Conservation (phyloP, 148 eudicot genomes). For the Dysphania ambrosioides region DNA sequence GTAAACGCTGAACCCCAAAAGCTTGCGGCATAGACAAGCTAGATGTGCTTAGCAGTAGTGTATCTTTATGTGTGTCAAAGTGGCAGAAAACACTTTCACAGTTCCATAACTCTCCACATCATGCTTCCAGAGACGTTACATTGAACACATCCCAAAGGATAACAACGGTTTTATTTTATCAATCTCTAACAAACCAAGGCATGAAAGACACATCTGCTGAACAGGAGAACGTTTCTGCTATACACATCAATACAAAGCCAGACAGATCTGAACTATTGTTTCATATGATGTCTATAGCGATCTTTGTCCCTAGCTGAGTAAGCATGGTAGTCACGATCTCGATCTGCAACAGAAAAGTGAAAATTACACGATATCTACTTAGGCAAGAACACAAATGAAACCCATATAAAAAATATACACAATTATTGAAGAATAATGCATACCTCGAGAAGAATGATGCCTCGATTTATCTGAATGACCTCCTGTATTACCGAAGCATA, state of each 20-base stretch:
- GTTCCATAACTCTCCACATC: too few species aligned
- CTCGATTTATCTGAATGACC: slow-evolving; percentile 55
- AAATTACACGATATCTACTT: neutral
- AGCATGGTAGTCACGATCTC: slow-evolving; percentile 49
- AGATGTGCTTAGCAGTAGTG: too few species aligned
- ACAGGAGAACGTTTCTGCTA: neutral
- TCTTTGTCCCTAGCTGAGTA: slow-evolving; percentile 73
- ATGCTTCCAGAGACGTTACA: neutral
- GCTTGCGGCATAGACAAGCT: too few species aligned
- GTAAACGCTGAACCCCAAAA: too few species aligned
- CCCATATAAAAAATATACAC: too few species aligned
- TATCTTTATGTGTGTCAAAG: too few species aligned
- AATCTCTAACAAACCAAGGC: neutral
- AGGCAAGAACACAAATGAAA: neutral
- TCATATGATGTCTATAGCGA: slow-evolving; percentile 60
- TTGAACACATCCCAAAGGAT: neutral
- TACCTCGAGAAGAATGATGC: slow-evolving; percentile 87
- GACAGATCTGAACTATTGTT: neutral
- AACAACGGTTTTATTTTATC: neutral
- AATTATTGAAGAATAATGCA: neutral
- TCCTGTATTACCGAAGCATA: slow-evolving; percentile 41
- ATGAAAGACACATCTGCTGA: neutral
- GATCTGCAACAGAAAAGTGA: slow-evolving; percentile 23
- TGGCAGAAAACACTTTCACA: too few species aligned
- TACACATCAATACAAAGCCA: neutral